These are phyloP conservation scores for Taxawa tesnikishii DNA, from an alignment of 2,329 filamentous ascomycete species.

Conservation along the genomic window DNA sequence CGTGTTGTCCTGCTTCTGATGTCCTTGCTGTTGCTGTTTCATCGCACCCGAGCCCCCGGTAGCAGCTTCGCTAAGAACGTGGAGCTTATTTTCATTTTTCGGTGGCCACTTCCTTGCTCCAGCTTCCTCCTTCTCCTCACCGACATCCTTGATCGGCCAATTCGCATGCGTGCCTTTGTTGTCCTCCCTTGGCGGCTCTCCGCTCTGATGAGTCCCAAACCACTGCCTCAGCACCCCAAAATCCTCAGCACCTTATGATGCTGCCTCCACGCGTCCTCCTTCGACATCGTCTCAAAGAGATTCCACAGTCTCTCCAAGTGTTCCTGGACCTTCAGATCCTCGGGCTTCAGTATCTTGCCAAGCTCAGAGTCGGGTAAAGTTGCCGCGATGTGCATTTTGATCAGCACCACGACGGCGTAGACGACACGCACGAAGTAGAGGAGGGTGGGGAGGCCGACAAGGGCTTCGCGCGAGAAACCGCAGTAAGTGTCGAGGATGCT, in stretches of 20 bases:
- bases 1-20: no score
- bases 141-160: no score
- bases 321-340: constrained; percentile 13
- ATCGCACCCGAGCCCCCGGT: constrained; percentile 8
- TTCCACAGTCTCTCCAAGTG: constrained; percentile 13
- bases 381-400: constrained; percentile 47
- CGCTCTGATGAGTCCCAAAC: constrained; percentile 25
- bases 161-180: no score
- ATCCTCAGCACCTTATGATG: constrained; percentile 37
- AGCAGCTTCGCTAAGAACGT: constrained; percentile 10
- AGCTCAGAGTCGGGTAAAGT: constrained; percentile 35
- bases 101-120: not conserved
- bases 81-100: constrained; percentile 4
- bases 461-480: constrained; percentile 30
- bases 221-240: constrained; percentile 31
- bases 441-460: constrained; percentile 33
- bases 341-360: constrained; percentile 21
- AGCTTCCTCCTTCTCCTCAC: not conserved
- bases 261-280: constrained; percentile 19
- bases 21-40: not conserved
- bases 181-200: no score
- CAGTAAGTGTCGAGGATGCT: constrained; percentile 37
- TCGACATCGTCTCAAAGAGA: not conserved
- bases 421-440: constrained; percentile 37
- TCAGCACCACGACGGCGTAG: constrained; percentile 45